phyloP scores from a whole-genome alignment of 2,329 filamentous ascomycete genomes.

The Cladosporium oxysporum region DNA sequence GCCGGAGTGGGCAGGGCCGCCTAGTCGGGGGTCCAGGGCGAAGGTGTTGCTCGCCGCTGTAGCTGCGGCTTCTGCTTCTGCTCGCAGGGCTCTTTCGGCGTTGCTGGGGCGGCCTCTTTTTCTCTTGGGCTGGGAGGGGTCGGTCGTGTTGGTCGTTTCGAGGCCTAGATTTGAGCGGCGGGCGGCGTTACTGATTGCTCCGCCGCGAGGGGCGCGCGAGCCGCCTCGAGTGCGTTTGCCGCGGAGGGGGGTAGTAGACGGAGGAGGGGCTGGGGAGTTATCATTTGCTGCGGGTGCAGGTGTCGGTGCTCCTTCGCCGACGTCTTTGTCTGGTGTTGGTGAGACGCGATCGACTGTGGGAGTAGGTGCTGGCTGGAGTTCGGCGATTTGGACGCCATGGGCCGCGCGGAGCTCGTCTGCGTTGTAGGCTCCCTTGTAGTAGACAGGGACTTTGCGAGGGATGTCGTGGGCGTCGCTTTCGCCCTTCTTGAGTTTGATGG shows the following conservation, averaged over 20 bases:
- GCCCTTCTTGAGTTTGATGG: slow-evolving; percentile 44
- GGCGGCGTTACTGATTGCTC: slow-evolving; percentile 5
- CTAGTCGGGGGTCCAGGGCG: slow-evolving; percentile 1
- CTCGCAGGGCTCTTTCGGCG: not conserved
- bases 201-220: not conserved
- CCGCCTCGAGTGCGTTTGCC: not conserved
- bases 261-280: not conserved
- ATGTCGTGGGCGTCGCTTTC: slow-evolving; percentile 35
- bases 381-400: not conserved
- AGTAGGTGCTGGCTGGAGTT: not conserved
- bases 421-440: slow-evolving; percentile 19
- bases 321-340: not conserved
- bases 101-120: slow-evolving; percentile 18
- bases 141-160: not conserved
- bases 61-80: not conserved
- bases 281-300: not conserved
- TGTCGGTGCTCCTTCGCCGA: not conserved
- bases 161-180: slow-evolving; percentile 13
- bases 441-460: slow-evolving; percentile 14
- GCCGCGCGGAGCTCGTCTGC: slow-evolving; percentile 12
- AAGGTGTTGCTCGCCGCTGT: not conserved
- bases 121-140: not conserved
- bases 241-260: not conserved
- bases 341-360: not conserved
- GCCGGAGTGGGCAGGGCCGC: not conserved